Evolutionary conservation across 306 rosid species (phyloP).

Genomic region (Begonia fuchsioides): DNA sequence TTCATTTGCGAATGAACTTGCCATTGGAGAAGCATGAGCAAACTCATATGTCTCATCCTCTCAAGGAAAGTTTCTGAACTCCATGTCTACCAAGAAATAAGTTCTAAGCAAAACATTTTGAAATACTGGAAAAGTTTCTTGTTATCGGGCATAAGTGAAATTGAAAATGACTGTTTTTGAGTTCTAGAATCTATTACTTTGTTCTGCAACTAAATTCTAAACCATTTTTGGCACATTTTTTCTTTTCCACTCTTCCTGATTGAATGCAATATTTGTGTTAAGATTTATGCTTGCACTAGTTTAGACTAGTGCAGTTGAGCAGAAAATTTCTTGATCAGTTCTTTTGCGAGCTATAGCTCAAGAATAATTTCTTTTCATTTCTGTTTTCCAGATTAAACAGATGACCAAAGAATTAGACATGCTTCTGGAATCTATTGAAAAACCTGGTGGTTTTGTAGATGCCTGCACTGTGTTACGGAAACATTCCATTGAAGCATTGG

Average conservation of each 20-base stretch:
- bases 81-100: slow-evolving; percentile 27
- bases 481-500: slow-evolving; percentile 55
- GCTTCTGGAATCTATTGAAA: slow-evolving; percentile 68
- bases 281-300: too few relatives aligned
- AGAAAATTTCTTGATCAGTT: too few relatives aligned
- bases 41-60: slow-evolving; percentile 24
- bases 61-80: slow-evolving; percentile 32
- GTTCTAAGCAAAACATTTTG: slow-evolving; percentile 36
- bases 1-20: slow-evolving; percentile 22
- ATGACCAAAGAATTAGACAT: slow-evolving; percentile 74
- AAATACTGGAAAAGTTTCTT: slow-evolving; percentile 47
- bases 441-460: slow-evolving; percentile 70
- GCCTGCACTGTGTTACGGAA: slow-evolving; percentile 51
- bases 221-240: too few relatives aligned
- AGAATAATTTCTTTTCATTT: slow-evolving; percentile 3
- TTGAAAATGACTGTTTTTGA: too few relatives aligned
- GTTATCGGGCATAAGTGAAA: too few relatives aligned
- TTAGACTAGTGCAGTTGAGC: too few relatives aligned
- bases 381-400: slow-evolving; percentile 47
- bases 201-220: too few relatives aligned
- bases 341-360: neutral
- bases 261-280: too few relatives aligned
- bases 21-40: slow-evolving; percentile 20
- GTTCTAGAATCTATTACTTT: too few relatives aligned
- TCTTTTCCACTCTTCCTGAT: too few relatives aligned